Conservation (phyloP, 306 rosid genomes). For the Vigna radiata region DNA sequence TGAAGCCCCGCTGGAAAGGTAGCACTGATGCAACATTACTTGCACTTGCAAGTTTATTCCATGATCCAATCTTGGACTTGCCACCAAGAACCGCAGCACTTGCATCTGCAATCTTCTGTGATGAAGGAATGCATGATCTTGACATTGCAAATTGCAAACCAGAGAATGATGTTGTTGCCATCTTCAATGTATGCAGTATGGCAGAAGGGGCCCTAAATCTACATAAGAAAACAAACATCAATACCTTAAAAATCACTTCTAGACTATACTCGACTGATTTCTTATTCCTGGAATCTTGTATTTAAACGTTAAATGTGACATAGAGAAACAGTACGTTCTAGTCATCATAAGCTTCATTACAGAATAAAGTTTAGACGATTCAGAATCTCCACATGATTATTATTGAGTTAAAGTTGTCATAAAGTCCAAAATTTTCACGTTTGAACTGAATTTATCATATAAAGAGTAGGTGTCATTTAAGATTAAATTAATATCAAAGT, state of each 20-base stretch:
- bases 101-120: conserved; percentile 56
- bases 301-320: not conserved
- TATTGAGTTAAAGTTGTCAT: not conserved
- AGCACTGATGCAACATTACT: conserved; percentile 60
- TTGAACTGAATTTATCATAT: conserved; percentile 12
- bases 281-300: not conserved
- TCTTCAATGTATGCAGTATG: conserved; percentile 48
- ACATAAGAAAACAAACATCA: conserved; percentile 40
- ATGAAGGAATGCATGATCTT: conserved; percentile 62
- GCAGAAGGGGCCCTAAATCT: conserved; percentile 48
- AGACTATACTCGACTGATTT: not conserved
- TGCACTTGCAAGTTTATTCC: conserved; percentile 66
- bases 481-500: conserved; percentile 1
- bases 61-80: conserved; percentile 58
- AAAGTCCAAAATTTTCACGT: not conserved
- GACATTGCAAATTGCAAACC: conserved; percentile 78
- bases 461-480: not conserved
- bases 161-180: conserved; percentile 79
- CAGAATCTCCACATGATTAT: conserved; percentile 3
- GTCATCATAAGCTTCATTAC: conserved; percentile 7
- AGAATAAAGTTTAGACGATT: not conserved
- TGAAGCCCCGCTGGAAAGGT: conserved; percentile 57
- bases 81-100: conserved; percentile 50
- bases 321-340: not conserved
- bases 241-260: not conserved